Conservation (phyloP, 768 basidiomycete species). For the Boletus reticulatus region DNA sequence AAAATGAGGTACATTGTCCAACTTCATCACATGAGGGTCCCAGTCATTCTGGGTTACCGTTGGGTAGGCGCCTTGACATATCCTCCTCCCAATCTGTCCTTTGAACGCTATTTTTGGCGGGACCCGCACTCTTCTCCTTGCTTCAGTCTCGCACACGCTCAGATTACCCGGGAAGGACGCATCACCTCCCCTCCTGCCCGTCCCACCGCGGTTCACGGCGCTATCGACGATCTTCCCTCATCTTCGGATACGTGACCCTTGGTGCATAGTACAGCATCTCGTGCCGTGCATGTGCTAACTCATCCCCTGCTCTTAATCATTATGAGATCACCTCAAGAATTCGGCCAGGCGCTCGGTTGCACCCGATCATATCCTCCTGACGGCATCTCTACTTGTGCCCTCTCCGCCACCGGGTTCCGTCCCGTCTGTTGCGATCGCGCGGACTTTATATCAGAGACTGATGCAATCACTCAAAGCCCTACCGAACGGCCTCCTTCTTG, state of each 20-base stretch:
- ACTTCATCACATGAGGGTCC: conserved; percentile 20
- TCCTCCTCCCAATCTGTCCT: conserved; percentile 6
- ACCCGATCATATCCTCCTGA: conserved; percentile 26
- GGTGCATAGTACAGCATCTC: conserved; percentile 15
- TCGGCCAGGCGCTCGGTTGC: conserved; percentile 16
- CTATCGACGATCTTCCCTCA: conserved; percentile 5
- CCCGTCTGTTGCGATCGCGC: conserved; percentile 25
- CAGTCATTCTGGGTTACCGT: conserved; percentile 15
- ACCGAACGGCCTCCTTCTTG: conserved; percentile 18
- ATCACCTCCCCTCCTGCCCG: not conserved
- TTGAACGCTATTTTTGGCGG: conserved; percentile 8
- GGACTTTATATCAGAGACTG: conserved; percentile 20
- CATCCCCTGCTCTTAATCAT: conserved; percentile 6
- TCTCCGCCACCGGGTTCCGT: conserved; percentile 29
- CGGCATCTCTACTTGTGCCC: conserved; percentile 20
- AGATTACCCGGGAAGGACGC: not conserved
- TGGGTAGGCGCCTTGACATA: conserved; percentile 16
- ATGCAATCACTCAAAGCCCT: conserved; percentile 23
- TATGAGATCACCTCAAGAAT: conserved; percentile 17
- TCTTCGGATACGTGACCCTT: conserved; percentile 25
- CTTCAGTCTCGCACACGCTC: not conserved
- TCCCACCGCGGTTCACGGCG: conserved; percentile 11
- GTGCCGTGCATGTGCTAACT: conserved; percentile 17
- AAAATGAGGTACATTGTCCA: conserved; percentile 32
- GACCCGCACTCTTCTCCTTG: not conserved